Evolutionary conservation across 352 stramenopile genomes (phyloP).

Genomic region (Blastocystis sp.): DNA sequence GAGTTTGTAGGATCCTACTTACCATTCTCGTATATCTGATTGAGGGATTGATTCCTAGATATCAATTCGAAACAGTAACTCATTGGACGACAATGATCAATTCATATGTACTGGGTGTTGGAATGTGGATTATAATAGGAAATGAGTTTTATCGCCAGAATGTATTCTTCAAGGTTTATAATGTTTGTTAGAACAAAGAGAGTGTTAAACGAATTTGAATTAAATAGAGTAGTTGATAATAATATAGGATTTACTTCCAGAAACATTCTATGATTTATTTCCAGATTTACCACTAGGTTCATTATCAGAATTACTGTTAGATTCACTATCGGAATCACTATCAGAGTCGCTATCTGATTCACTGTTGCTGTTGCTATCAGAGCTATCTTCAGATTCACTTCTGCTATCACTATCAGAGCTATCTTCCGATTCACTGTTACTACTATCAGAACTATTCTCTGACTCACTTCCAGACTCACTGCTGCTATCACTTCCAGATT

Average conservation of each 20-base stretch:
- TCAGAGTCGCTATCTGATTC: background rate
- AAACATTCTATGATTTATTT: too few relatives aligned
- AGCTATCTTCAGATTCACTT: background rate
- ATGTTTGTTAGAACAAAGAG: slow-evolving; percentile 58
- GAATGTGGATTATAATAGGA: slow-evolving; percentile 44
- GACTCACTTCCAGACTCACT: background rate
- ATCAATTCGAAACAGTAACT: slow-evolving; percentile 10
- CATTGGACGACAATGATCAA: slow-evolving; percentile 50
- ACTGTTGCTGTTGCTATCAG: background rate
- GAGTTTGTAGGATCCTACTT: slow-evolving; percentile 32
- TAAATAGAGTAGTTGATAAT: background rate
- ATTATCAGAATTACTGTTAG: background rate
- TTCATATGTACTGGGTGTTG: slow-evolving; percentile 21
- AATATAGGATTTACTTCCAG: too few relatives aligned
- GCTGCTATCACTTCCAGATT: background rate
- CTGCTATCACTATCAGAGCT: background rate
- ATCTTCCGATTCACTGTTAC: background rate
- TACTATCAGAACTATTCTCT: background rate
- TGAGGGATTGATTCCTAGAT: slow-evolving; percentile 2
- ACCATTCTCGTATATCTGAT: background rate
- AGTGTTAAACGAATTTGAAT: background rate
- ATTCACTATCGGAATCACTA: background rate
- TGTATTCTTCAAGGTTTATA: slow-evolving; percentile 43
- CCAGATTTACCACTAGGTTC: background rate
- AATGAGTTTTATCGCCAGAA: slow-evolving; percentile 41